Conservation (phyloP, 768 basidiomycete genomes). For the Agrocybe praecox region DNA sequence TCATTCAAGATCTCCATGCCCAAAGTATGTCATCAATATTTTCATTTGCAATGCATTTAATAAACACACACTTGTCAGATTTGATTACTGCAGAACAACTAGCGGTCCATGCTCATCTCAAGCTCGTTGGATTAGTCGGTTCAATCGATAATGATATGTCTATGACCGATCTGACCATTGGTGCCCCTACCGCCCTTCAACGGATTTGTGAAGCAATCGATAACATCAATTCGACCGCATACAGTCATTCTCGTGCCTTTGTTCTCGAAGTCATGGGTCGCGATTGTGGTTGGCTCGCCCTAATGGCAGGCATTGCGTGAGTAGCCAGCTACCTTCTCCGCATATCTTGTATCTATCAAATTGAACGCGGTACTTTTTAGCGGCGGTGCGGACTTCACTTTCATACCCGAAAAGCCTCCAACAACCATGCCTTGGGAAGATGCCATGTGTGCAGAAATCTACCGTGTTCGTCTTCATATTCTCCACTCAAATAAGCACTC, state of each 20-base stretch:
- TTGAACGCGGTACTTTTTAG: slow-evolving; percentile 32
- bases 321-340: slow-evolving; percentile 20
- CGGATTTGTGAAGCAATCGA: slow-evolving; percentile 98
- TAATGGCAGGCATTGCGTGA: slow-evolving; percentile 89
- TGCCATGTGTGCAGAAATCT: slow-evolving; percentile 85
- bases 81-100: slow-evolving; percentile 78
- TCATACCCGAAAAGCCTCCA: slow-evolving; percentile 95
- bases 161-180: slow-evolving; percentile 96
- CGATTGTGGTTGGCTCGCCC: slow-evolving; percentile 98
- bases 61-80: slow-evolving; percentile 38
- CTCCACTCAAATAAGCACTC: too few species aligned
- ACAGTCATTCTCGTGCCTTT: slow-evolving; percentile 95
- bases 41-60: background rate
- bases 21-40: slow-evolving; percentile 45
- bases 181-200: slow-evolving; percentile 92
- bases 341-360: background rate
- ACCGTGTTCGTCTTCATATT: slow-evolving; percentile 53
- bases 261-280: slow-evolving; percentile 99
- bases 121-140: slow-evolving; percentile 97
- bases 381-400: slow-evolving; percentile 94
- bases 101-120: slow-evolving; percentile 77
- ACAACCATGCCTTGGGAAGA: slow-evolving; percentile 82
- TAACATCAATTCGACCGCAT: slow-evolving; percentile 96
- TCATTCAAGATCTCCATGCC: slow-evolving; percentile 67
- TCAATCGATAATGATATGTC: slow-evolving; percentile 99